Base-by-base conservation (phyloP, 495 filamentous ascomycete genomes). In the Tuber melanosporum region DNA sequence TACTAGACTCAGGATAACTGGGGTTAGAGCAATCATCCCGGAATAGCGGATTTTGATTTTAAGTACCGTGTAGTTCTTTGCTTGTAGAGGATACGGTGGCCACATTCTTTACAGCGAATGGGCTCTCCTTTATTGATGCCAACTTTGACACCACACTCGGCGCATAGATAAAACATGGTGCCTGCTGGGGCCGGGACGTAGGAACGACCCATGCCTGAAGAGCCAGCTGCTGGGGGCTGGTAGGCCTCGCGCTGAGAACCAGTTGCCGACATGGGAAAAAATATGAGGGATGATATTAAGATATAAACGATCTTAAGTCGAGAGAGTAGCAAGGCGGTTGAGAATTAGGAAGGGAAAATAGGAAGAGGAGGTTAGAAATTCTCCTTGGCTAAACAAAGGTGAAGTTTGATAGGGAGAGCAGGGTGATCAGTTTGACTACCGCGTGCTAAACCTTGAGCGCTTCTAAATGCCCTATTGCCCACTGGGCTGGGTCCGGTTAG, bases 81-180 rank as follows among this genome's bases (percentile, higher is more conserved):
- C 89, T 99, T 99, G 85, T 98, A 98, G 77, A 99, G 86, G 73
- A 99, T 93, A 77, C 95, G 91, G 83, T 97, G 94, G 41, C 95
- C 96, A 84, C 95, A 99, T 85, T 95, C 93, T 85, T 94, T 93
- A 87, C 95, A 99, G 42, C 95, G 90, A 80, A 98, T 96, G 74
- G 92, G 91, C 81, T 97, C 94, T 74, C 90, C 93, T 77, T 91
- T 89, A 85, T 93, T 92, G 80, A 98, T 87, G 14, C 90, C 87
- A 36, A 97, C 93, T 76, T 92, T 91, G 74, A 89, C 86, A 75
- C 92, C 92, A 88, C 95, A 99, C 86, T 98, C 94, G 84, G 94
- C 95, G 87, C 95, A 99, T 72, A 92, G 88, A 87, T 99, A 99
- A 80, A 89, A 88, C 83, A 97, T 94, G 36, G 88, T 85, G 74